A percentile compares a stretch with the other conserved stretches of the same genome.
Evolutionary conservation across 495 filamentous ascomycete species (phyloP).

Genomic region (Xanthoparmelia taractica): DNA sequence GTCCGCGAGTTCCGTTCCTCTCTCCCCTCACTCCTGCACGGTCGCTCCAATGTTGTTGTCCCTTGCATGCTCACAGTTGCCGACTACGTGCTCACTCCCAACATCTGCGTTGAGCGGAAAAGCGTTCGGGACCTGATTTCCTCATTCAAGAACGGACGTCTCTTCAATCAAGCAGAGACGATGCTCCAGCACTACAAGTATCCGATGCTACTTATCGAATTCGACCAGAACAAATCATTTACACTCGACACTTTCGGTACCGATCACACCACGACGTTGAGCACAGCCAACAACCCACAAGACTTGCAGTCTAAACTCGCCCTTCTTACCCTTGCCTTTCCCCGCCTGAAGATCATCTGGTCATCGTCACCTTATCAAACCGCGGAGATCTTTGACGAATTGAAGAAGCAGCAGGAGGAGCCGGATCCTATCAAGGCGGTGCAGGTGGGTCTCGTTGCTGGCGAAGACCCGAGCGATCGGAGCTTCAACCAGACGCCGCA

Average conservation of each 20-base stretch:
- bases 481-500: slow-evolving; percentile 60
- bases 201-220: slow-evolving; percentile 92
- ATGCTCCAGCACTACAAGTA: slow-evolving; percentile 90
- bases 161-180: slow-evolving; percentile 86
- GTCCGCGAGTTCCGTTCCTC: slow-evolving; percentile 93
- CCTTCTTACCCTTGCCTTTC: slow-evolving; percentile 86
- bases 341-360: slow-evolving; percentile 85
- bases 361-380: slow-evolving; percentile 90
- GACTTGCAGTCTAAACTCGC: slow-evolving; percentile 91
- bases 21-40: slow-evolving; percentile 85
- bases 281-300: slow-evolving; percentile 47
- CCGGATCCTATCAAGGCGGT: slow-evolving; percentile 87
- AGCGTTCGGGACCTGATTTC: slow-evolving; percentile 82
- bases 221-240: slow-evolving; percentile 95
- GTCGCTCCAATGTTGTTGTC: slow-evolving; percentile 71
- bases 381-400: slow-evolving; percentile 87
- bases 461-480: slow-evolving; percentile 51
- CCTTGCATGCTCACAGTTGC: slow-evolving; percentile 95
- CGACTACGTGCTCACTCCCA: slow-evolving; percentile 87
- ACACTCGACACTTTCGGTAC: slow-evolving; percentile 90
- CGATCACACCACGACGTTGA: slow-evolving; percentile 54
- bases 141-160: slow-evolving; percentile 81
- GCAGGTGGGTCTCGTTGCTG: slow-evolving; percentile 57
- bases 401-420: slow-evolving; percentile 82
- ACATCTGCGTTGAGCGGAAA: slow-evolving; percentile 91